Percentiles rank a stretch among this genome's conserved stretches.
Evolutionary conservation across 1,284 basidiomycete species (phyloP).

Genomic region (Marasmius sp.): DNA sequence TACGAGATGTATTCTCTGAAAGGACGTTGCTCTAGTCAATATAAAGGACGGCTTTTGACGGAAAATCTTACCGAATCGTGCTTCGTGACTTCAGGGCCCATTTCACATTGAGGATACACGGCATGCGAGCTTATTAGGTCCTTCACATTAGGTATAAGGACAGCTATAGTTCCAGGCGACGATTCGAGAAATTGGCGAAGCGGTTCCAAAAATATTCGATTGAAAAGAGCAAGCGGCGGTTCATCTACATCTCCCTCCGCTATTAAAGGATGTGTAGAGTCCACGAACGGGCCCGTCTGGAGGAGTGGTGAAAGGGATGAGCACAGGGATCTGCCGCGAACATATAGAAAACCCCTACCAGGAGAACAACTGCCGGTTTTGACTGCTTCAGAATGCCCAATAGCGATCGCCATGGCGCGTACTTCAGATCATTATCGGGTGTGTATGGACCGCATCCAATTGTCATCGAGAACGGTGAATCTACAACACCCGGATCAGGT

Average conservation of each 20-base stretch:
- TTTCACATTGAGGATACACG: constrained; percentile 85
- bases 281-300: constrained; percentile 90
- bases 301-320: constrained; percentile 3
- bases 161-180: constrained; percentile 67
- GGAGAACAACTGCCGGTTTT: constrained; percentile 76
- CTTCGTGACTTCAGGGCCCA: constrained; percentile 44
- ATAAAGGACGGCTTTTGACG: background rate
- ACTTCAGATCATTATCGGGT: constrained; percentile 73
- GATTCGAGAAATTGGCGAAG: constrained; percentile 60
- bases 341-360: constrained; percentile 51
- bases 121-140: constrained; percentile 82
- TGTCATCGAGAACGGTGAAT: constrained; percentile 57
- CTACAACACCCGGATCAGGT: constrained; percentile 33
- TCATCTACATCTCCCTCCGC: constrained; percentile 69
- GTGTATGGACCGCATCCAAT: constrained; percentile 86
- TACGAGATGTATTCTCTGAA: constrained; percentile 72
- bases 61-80: constrained; percentile 47
- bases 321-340: constrained; percentile 1
- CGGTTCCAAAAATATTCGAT: constrained; percentile 59
- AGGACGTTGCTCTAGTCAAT: constrained; percentile 5
- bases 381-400: constrained; percentile 54
- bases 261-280: constrained; percentile 72
- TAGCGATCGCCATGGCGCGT: constrained; percentile 66
- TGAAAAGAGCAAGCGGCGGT: constrained; percentile 72
- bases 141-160: constrained; percentile 81